Evolutionary conservation across 2,329 filamentous ascomycete species (phyloP).

Genomic region (Chaetomiaceae sp.): DNA sequence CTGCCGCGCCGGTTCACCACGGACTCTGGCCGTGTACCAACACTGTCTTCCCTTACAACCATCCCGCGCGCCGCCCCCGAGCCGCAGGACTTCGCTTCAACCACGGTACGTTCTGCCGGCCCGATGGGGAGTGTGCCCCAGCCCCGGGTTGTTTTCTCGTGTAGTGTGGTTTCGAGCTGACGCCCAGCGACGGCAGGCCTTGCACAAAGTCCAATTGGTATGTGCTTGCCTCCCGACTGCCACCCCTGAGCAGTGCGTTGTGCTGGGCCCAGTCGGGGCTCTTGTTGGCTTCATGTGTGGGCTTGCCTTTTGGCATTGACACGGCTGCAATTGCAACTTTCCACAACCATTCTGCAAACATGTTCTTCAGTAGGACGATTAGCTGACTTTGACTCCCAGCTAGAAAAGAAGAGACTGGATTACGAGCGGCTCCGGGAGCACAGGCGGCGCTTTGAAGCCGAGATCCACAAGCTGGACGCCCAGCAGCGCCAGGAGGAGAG

Average conservation of each 20-base stretch:
- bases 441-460: conserved; percentile 80
- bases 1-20: conserved; percentile 92
- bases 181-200: conserved; percentile 41
- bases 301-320: not conserved
- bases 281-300: not conserved
- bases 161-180: too few relatives aligned
- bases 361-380: conserved; percentile 3
- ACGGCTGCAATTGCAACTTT: not conserved
- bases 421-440: conserved; percentile 89
- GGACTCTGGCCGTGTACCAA: conserved; percentile 77
- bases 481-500: conserved; percentile 77
- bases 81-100: conserved; percentile 43
- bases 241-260: not conserved
- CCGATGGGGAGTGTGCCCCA: not conserved
- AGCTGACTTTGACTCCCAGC: conserved; percentile 42
- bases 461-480: conserved; percentile 84
- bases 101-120: conserved; percentile 25
- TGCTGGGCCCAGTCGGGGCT: not conserved
- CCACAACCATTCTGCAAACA: not conserved
- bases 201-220: conserved; percentile 74
- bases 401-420: conserved; percentile 89
- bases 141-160: not conserved
- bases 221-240: conserved; percentile 30
- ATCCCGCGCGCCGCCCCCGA: conserved; percentile 44
- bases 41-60: conserved; percentile 59